Evolutionary conservation across 306 rosid species (phyloP), one percentile per base, ranked within the genome.

Genomic region (Cyclanthera cordifolia): DNA sequence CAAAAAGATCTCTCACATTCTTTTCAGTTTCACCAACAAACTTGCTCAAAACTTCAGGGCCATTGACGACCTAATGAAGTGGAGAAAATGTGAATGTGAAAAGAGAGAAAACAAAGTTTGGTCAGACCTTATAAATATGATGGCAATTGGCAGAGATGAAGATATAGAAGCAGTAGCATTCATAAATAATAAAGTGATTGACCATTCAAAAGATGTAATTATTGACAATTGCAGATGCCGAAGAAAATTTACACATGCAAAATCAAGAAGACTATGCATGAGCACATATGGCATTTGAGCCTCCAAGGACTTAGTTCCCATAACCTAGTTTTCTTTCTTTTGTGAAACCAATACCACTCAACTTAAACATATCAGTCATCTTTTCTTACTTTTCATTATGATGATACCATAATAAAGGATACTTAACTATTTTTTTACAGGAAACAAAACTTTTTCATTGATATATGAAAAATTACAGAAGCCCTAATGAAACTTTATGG

Each of bases 11-110:
- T 77, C 99, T 83, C 28, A 93, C 97, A 73, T 93, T 93, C 81
- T 93, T 93, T 78, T 93, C 99, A 61, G 97, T 90, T 85, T 93
- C 99, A 72, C 99, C 99, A 79, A 93, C 95, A 69, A 79, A 93
- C 75, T 93, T 93, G 87, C 91, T 93, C 85, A 93, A 77, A 53
- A 93, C 95, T 85, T 93, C 99, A 63, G 99, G 99, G 71, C 99
- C 99, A 72, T 93, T 93, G 73, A 93, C 94, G 77, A 93, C 86
- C 99, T 93, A 71, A 47, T 43, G 77, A n/a, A 67, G 54, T 43
- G 21, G 70, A 66, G 19, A 45, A 66, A 20, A 66, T 12, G 24
- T 20, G 28, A 2, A 5, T 19, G 24, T 39, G 51, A 13, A 43
- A 4, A 73, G 72, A 74, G 74, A 66, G 48, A 63, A 11, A 51